Percentiles rank a stretch among this genome's conserved stretches.
phyloP scores from a whole-genome alignment of 805 yeast species.

The Scheffersomyces ergatensis region DNA sequence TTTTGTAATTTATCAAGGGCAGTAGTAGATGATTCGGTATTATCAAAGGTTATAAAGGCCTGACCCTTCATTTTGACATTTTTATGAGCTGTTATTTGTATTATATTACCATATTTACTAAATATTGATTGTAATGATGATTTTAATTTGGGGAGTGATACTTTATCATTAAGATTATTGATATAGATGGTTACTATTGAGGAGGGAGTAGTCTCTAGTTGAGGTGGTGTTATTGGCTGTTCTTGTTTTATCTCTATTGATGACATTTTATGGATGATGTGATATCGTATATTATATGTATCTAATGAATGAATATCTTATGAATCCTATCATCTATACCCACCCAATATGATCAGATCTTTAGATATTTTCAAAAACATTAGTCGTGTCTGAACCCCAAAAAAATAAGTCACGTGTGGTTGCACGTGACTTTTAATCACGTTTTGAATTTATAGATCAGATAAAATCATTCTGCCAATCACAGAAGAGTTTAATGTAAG shows the following conservation, averaged over 20 bases:
- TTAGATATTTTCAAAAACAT: no score
- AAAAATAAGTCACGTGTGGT: no score
- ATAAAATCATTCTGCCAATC: neutral
- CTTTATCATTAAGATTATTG: constrained; percentile 69
- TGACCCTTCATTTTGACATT: constrained; percentile 75
- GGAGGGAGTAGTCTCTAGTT: no score
- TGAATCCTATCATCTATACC: no score
- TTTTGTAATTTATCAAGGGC: constrained; percentile 47
- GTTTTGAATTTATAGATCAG: no score
- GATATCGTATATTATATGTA: no score
- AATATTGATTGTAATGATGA: constrained; percentile 42
- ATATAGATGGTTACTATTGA: constrained; percentile 64
- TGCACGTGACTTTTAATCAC: no score
- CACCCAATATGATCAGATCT: no score
- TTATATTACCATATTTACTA: constrained; percentile 43
- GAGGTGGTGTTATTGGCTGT: constrained; percentile 2
- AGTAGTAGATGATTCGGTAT: constrained; percentile 36
- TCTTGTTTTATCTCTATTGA: no score
- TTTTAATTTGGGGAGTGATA: constrained; percentile 51
- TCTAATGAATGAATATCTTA: no score
- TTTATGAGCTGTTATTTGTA: constrained; percentile 54
- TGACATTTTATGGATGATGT: no score
- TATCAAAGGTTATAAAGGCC: constrained; percentile 66
- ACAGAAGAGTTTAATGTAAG: neutral
- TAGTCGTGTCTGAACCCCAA: no score